These are phyloP conservation scores for Endothia cerciana DNA, from an alignment of 2,329 filamentous ascomycete species.

Conservation along the genomic window DNA sequence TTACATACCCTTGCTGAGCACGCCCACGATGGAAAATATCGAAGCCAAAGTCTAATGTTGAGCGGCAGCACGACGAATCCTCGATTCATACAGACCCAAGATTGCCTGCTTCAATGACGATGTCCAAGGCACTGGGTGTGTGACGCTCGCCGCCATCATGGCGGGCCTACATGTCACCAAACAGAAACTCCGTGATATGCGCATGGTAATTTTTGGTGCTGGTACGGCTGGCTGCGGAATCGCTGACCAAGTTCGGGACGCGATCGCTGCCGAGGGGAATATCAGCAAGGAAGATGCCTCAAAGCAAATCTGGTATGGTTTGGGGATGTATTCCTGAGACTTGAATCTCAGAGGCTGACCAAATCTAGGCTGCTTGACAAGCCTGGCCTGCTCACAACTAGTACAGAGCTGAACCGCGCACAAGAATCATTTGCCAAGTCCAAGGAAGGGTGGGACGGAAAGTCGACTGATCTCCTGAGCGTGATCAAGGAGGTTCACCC, in stretches of 20 bases:
- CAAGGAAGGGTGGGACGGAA: constrained; percentile 64
- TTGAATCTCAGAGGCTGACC: background rate
- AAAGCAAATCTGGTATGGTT: constrained; percentile 73
- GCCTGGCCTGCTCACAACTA: constrained; percentile 71
- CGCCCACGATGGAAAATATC: background rate
- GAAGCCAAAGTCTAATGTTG: background rate
- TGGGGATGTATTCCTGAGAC: background rate
- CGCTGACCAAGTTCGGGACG: constrained; percentile 80
- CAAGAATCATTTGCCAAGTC: constrained; percentile 71
- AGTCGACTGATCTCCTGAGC: constrained; percentile 62
- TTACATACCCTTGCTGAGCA: background rate
- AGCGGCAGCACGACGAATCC: constrained; percentile 64
- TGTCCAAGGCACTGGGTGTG: constrained; percentile 85
- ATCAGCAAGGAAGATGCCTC: constrained; percentile 75
- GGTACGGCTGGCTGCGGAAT: constrained; percentile 85
- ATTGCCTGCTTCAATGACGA: constrained; percentile 92
- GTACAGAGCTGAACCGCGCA: constrained; percentile 54
- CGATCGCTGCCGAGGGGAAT: constrained; percentile 70
- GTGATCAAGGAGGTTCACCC: constrained; percentile 75
- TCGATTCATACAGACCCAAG: constrained; percentile 73
- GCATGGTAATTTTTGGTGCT: constrained; percentile 77
- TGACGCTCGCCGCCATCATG: constrained; percentile 82
- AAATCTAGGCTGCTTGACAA: constrained; percentile 74
- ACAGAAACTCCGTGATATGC: constrained; percentile 67
- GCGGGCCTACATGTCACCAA: constrained; percentile 72